phyloP scores from a whole-genome alignment of 768 basidiomycete species.

The Xerocomellus intermedius region DNA sequence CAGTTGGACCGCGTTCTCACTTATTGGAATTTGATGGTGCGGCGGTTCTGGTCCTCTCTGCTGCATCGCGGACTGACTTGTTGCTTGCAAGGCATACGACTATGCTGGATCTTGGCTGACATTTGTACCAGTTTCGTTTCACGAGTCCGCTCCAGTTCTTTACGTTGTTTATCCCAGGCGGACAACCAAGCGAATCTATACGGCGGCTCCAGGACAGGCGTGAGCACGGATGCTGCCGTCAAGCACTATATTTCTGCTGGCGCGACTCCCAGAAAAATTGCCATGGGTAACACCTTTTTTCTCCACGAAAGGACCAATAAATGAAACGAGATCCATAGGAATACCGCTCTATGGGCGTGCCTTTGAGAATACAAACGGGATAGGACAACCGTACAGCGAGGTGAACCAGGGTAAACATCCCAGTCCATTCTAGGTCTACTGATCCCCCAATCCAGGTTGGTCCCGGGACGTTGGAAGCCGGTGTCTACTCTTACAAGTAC shows the following conservation, averaged over 20 bases:
- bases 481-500: constrained; percentile 65
- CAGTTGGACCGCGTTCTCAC: constrained; percentile 65
- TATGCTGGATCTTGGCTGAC: constrained; percentile 78
- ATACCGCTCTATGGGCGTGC: constrained; percentile 81
- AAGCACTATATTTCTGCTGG: constrained; percentile 59
- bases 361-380: constrained; percentile 66
- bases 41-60: neutral
- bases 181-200: constrained; percentile 69
- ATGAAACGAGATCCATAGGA: constrained; percentile 32
- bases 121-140: constrained; percentile 41
- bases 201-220: constrained; percentile 56
- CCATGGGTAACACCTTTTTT: constrained; percentile 45
- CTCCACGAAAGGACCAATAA: neutral
- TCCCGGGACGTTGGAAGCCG: constrained; percentile 46
- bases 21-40: constrained; percentile 83
- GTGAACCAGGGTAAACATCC: constrained; percentile 34
- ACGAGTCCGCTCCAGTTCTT: neutral
- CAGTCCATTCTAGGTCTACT: neutral
- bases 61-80: neutral
- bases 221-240: constrained; percentile 68
- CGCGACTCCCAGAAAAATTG: constrained; percentile 63
- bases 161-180: constrained; percentile 24
- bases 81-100: constrained; percentile 55
- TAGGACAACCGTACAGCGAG: constrained; percentile 67
- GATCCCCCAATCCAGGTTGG: constrained; percentile 48